Percentiles rank a stretch among this genome's conserved stretches.
Conservation (phyloP, 768 basidiomycete species). For the Tulasnella sp. region DNA sequence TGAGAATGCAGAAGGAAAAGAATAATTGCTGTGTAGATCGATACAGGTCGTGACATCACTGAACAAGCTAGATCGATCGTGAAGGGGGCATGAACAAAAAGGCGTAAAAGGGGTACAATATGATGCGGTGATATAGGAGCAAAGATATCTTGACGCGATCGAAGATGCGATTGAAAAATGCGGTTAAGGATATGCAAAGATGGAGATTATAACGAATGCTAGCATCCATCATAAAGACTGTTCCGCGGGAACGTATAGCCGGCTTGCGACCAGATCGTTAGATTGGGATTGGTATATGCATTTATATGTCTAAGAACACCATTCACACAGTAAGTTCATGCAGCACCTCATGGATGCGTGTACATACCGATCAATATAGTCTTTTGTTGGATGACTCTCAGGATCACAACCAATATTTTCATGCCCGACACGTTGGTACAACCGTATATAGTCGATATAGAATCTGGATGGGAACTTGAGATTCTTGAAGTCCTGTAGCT, state of each 20-base stretch:
- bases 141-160: no score
- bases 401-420: conserved; percentile 67
- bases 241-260: conserved; percentile 69
- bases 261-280: conserved; percentile 73
- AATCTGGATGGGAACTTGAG: conserved; percentile 67
- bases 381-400: conserved; percentile 54
- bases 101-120: no score
- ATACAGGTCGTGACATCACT: no score
- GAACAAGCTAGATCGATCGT: no score
- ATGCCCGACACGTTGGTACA: conserved; percentile 69
- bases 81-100: no score
- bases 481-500: conserved; percentile 53
- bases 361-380: conserved; percentile 38
- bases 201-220: no score
- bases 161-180: no score
- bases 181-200: no score
- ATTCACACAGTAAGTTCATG: conserved; percentile 3
- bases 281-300: conserved; percentile 66
- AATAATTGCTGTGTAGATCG: no score
- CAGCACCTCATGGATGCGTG: background rate
- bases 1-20: no score
- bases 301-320: conserved; percentile 31
- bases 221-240: conserved; percentile 28
- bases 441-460: conserved; percentile 80
- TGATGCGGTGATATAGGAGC: no score